Base-by-base conservation (phyloP, 805 yeast genomes). In the Nakazawaea wickerhamii region DNA sequence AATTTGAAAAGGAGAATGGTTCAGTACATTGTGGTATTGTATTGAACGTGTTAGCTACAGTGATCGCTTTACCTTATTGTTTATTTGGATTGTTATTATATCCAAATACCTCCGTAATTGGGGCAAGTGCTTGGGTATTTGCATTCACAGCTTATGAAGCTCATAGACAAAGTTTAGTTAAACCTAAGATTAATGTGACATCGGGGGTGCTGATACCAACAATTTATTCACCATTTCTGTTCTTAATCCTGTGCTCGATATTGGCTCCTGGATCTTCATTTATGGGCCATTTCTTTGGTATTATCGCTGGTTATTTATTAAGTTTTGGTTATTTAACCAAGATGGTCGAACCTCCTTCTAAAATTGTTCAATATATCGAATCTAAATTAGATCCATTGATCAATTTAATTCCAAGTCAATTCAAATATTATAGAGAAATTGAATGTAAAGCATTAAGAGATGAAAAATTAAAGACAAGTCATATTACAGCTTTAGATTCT, bases 11-110 rank as follows among this genome's bases (percentile, higher is more conserved):
- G 43, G 57, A 62, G 18, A 82, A 86, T 54, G 97, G 96, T 5
- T 87, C 97, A 0, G 83, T 88, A 3, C 77, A 86, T 59, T 84
- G 95, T 4, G 96, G 95, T 4, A 68, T 89, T 36, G 80, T 88
- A 13, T 65, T 89, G 44, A 88, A 87, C 57, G 55, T 84, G 20
- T 60, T 83, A 38, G 85, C 95, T 2, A 79, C 82, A 1, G 59
- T 77, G 4, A 72, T 91, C 2, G 96, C 84, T 4, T 54, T 86
- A 30, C 73, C 76, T 35, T 82, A 74, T 60, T 73, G 83, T 50
- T 20, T 75, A 6, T 55, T 76, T 4, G 81, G 82, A 1, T 50
- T 64, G 46, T 9, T 67, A 4, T 63, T 83, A 13, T 78, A 67
- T 46, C 83, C 84, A 9, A 54, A 67, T 3, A 63, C 73, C 1